phyloP scores from a whole-genome alignment of 2,329 filamentous ascomycete species.

The Fusarium annulatum region DNA sequence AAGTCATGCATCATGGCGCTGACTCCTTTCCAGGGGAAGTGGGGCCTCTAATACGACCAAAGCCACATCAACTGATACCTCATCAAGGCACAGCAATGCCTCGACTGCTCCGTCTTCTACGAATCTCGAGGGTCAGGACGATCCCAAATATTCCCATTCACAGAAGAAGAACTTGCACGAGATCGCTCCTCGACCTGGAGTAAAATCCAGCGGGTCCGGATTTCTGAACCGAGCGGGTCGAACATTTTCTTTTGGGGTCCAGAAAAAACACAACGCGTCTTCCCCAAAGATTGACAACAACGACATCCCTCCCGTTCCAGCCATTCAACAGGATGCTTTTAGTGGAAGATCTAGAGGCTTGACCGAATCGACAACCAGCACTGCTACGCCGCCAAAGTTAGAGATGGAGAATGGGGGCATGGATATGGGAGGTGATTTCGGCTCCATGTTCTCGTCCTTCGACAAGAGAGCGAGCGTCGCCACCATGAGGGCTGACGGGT shows the following conservation, averaged over 20 bases:
- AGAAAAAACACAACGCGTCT: constrained; percentile 59
- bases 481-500: constrained; percentile 58
- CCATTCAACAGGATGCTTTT: constrained; percentile 47
- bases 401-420: constrained; percentile 58
- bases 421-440: constrained; percentile 68
- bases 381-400: constrained; percentile 62
- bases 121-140: constrained; percentile 49
- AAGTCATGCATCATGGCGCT: constrained; percentile 47
- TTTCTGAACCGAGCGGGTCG: constrained; percentile 68
- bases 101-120: constrained; percentile 71
- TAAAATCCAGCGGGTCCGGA: constrained; percentile 61
- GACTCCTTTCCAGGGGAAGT: constrained; percentile 63
- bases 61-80: constrained; percentile 68
- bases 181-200: constrained; percentile 53
- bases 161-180: constrained; percentile 53
- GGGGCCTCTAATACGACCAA: constrained; percentile 71
- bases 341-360: constrained; percentile 59
- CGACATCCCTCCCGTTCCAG: constrained; percentile 54
- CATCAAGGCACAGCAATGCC: constrained; percentile 70
- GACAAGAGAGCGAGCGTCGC: constrained; percentile 65
- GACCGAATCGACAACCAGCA: constrained; percentile 65
- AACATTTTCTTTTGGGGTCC: constrained; percentile 69
- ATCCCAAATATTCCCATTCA: constrained; percentile 47
- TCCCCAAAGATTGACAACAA: constrained; percentile 46
- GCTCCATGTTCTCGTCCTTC: constrained; percentile 66